These are phyloP conservation scores for Yamadazyma dendronema DNA, from an alignment of 1,139 yeast genomes.

Conservation along the genomic window DNA sequence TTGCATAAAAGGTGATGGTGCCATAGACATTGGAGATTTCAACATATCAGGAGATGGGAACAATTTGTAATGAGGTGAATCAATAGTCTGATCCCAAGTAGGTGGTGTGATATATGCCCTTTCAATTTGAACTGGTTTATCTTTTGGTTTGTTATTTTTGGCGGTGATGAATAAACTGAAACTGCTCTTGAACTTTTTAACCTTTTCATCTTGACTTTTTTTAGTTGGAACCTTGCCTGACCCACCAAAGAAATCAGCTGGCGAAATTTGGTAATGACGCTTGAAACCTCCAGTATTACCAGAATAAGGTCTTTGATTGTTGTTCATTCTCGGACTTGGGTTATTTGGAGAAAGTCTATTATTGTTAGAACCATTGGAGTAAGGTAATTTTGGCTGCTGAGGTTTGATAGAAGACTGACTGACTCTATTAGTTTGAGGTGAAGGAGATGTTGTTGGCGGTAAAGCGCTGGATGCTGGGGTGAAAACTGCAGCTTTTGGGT, in stretches of 20 bases:
- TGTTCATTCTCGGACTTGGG: constrained; percentile 34
- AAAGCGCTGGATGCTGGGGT: constrained; percentile 46
- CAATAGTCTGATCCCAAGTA: constrained; percentile 68
- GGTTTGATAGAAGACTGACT: constrained; percentile 26
- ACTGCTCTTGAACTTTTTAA: constrained; percentile 38
- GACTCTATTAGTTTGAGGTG: constrained; percentile 2
- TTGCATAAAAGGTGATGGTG: constrained; percentile 30
- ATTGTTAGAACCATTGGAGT: constrained; percentile 2
- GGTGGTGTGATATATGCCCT: constrained; percentile 76
- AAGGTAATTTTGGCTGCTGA: constrained; percentile 24
- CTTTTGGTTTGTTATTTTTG: constrained; percentile 32
- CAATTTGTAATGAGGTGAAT: constrained; percentile 48
- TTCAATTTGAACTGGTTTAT: constrained; percentile 39
- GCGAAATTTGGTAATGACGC: constrained; percentile 42
- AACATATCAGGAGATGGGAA: constrained; percentile 32
- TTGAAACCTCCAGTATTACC: constrained; percentile 23
- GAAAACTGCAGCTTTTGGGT: constrained; percentile 70
- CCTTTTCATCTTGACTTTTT: constrained; percentile 35
- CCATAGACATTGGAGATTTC: constrained; percentile 18
- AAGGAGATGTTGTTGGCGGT: background rate
- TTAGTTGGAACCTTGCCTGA: constrained; percentile 46
- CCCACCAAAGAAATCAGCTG: constrained; percentile 52
- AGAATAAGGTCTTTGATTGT: constrained; percentile 33
- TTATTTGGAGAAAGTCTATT: constrained; percentile 24
- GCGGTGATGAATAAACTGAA: constrained; percentile 60